Percentiles rank a stretch among this genome's conserved stretches.
phyloP scores from a whole-genome alignment of 805 yeast species.

The Candida nitratophila region DNA sequence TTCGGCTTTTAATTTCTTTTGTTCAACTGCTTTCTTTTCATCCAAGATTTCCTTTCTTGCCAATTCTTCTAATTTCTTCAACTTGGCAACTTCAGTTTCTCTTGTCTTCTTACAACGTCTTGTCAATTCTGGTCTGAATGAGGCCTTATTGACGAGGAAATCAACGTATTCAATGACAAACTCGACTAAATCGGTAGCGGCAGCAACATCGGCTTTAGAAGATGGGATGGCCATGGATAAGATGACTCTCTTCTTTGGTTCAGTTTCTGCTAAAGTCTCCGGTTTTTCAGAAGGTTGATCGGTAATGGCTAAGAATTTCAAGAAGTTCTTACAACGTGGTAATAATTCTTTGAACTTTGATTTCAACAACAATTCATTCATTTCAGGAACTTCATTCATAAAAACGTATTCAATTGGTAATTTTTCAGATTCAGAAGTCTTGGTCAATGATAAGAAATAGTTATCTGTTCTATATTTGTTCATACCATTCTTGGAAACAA shows the following conservation, averaged over 20 bases:
- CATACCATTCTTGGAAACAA: slow-evolving; percentile 84
- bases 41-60: slow-evolving; percentile 60
- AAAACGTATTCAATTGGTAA: slow-evolving; percentile 73
- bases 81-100: slow-evolving; percentile 61
- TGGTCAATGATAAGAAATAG: slow-evolving; percentile 80
- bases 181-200: slow-evolving; percentile 55
- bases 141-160: slow-evolving; percentile 28
- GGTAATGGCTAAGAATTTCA: slow-evolving; percentile 71
- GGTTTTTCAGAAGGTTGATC: slow-evolving; percentile 82
- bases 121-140: slow-evolving; percentile 66
- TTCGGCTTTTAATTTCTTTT: slow-evolving; percentile 55
- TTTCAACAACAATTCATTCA: slow-evolving; percentile 58
- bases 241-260: slow-evolving; percentile 45
- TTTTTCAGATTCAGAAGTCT: slow-evolving; percentile 62
- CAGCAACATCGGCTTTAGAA: slow-evolving; percentile 40
- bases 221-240: slow-evolving; percentile 49
- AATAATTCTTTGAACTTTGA: slow-evolving; percentile 42
- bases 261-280: slow-evolving; percentile 43
- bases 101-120: slow-evolving; percentile 76
- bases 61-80: slow-evolving; percentile 62
- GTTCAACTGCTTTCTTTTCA: slow-evolving; percentile 63
- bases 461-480: slow-evolving; percentile 64
- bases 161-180: slow-evolving; percentile 38
- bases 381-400: slow-evolving; percentile 85
- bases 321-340: slow-evolving; percentile 28